Evolutionary conservation across 768 basidiomycete genomes (phyloP).

Genomic region (Trametes cinnabarina): DNA sequence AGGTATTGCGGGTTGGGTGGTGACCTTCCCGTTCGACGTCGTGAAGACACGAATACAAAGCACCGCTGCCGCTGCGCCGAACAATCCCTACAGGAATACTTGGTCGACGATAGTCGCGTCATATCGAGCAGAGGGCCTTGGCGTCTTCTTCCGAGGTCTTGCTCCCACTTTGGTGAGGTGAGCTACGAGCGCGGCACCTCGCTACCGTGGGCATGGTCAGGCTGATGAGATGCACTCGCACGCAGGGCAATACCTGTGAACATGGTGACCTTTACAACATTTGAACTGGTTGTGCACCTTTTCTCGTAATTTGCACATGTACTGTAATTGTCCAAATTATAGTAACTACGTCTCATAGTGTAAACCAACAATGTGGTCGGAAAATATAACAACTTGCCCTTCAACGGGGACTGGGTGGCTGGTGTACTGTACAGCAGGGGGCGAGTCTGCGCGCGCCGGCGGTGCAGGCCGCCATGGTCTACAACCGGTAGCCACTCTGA

Average conservation of each 20-base stretch:
- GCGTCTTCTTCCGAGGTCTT: slow-evolving; percentile 75
- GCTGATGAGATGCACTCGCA: neutral
- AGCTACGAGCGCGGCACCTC: slow-evolving; percentile 26
- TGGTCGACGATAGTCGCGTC: slow-evolving; percentile 57
- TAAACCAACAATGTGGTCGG: no score
- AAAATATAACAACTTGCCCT: no score
- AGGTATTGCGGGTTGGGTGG: slow-evolving; percentile 73
- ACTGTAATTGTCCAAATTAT: no score
- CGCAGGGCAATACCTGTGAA: slow-evolving; percentile 85
- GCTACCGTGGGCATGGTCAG: neutral
- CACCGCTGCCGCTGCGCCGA: slow-evolving; percentile 11
- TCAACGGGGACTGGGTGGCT: no score
- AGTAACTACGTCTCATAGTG: no score
- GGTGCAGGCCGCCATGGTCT: no score
- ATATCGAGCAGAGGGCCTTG: slow-evolving; percentile 60
- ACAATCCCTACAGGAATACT: slow-evolving; percentile 59
- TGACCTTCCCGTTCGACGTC: slow-evolving; percentile 86
- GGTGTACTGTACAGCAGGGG: no score
- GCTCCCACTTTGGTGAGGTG: slow-evolving; percentile 80
- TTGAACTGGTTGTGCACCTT: slow-evolving; percentile 54
- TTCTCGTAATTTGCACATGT: neutral
- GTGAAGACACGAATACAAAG: slow-evolving; percentile 89
- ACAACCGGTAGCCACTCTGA: no score
- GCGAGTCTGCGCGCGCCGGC: no score
- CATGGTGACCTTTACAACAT: slow-evolving; percentile 76